These are phyloP conservation scores for Gentiana straminea DNA, from an alignment of 257 asterid genomes.

Conservation along the genomic window DNA sequence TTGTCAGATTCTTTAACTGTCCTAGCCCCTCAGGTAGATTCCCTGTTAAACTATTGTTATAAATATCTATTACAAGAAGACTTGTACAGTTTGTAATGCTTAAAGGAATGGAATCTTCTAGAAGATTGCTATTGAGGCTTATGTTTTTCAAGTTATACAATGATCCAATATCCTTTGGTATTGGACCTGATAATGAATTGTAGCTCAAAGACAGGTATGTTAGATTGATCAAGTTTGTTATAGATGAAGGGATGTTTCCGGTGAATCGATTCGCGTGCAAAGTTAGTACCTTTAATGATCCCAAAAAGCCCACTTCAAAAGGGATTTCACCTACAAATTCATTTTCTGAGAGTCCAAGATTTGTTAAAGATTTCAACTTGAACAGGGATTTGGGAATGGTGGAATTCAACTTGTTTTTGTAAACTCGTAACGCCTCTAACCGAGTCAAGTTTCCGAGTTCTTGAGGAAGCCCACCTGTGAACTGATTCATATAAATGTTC, in stretches of 20 bases:
- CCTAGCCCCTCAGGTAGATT: slow-evolving; percentile 45
- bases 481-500: slow-evolving; percentile 17
- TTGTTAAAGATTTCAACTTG: slow-evolving; percentile 32
- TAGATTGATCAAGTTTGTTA: slow-evolving; percentile 47
- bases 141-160: slow-evolving; percentile 51
- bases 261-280: slow-evolving; percentile 60
- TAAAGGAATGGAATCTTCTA: slow-evolving; percentile 53
- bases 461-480: slow-evolving; percentile 10
- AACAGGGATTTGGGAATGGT: slow-evolving; percentile 49
- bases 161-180: slow-evolving; percentile 44
- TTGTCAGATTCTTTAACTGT: slow-evolving; percentile 34
- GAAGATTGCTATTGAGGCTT: slow-evolving; percentile 30
- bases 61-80: slow-evolving; percentile 31
- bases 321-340: slow-evolving; percentile 41
- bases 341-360: slow-evolving; percentile 55
- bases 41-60: slow-evolving; percentile 35
- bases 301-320: slow-evolving; percentile 30
- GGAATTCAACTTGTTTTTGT: slow-evolving; percentile 46
- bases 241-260: slow-evolving; percentile 48
- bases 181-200: slow-evolving; percentile 10
- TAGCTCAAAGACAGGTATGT: slow-evolving; percentile 34
- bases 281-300: slow-evolving; percentile 51
- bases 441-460: slow-evolving; percentile 46
- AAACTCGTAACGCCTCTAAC: slow-evolving; percentile 33
- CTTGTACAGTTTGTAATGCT: slow-evolving; percentile 46